Percentiles rank a stretch among this genome's conserved stretches.
phyloP scores from a whole-genome alignment of 306 rosid genomes.

The Purshia tridentata region DNA sequence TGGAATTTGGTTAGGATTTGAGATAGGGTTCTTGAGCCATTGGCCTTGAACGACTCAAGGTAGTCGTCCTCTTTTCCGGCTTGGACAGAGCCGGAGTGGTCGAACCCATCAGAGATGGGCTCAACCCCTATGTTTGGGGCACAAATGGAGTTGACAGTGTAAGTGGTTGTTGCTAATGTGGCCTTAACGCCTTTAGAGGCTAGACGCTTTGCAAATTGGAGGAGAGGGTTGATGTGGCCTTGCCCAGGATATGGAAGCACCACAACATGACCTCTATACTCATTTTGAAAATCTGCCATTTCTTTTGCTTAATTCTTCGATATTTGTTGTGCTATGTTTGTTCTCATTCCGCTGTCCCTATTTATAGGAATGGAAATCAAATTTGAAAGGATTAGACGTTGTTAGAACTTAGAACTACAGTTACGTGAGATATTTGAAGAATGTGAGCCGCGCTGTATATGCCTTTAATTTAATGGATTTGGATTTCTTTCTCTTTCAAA shows the following conservation, averaged over 20 bases:
- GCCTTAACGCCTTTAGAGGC: constrained; percentile 28
- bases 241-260: constrained; percentile 33
- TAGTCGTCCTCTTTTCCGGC: constrained; percentile 28
- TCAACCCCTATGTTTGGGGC: constrained; percentile 33
- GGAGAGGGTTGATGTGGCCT: constrained; percentile 43
- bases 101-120: constrained; percentile 67
- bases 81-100: constrained; percentile 46
- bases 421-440: too few relatives aligned
- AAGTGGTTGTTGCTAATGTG: constrained; percentile 22
- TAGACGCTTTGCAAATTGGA: constrained; percentile 37
- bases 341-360: too few relatives aligned
- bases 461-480: too few relatives aligned
- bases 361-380: too few relatives aligned
- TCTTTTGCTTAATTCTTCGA: too few relatives aligned
- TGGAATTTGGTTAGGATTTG: constrained; percentile 14
- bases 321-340: too few relatives aligned
- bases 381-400: too few relatives aligned
- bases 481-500: too few relatives aligned
- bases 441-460: too few relatives aligned
- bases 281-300: too few relatives aligned
- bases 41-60: constrained; percentile 21
- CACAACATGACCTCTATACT: constrained; percentile 19
- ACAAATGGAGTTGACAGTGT: constrained; percentile 20
- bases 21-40: constrained; percentile 8
- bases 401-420: too few relatives aligned